Evolutionary conservation across 306 rosid genomes (phyloP).

Genomic region (Vachellia pachyceras): DNA sequence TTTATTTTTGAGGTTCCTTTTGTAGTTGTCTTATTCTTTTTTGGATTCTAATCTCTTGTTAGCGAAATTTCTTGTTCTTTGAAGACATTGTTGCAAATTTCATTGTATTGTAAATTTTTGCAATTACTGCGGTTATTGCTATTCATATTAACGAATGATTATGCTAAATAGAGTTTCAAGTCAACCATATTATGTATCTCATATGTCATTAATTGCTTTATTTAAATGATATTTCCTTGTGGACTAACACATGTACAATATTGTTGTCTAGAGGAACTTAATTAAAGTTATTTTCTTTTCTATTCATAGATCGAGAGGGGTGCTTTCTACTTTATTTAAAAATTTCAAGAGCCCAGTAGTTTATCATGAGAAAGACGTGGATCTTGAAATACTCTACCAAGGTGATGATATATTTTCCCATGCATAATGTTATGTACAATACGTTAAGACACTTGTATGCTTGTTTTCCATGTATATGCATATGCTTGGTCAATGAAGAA

Average conservation of each 20-base stretch:
- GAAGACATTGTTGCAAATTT: background rate
- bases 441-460: background rate
- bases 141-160: background rate
- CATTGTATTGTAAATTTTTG: background rate
- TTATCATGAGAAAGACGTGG: constrained; percentile 58
- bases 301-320: constrained; percentile 61
- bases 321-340: constrained; percentile 65
- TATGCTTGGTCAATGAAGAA: background rate
- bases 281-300: constrained; percentile 28
- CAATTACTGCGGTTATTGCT: background rate
- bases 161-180: background rate
- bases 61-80: background rate
- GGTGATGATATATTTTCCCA: constrained; percentile 56
- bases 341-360: constrained; percentile 60
- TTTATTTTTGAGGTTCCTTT: background rate
- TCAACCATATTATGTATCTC: background rate
- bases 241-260: background rate
- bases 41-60: background rate
- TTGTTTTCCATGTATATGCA: background rate
- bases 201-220: background rate
- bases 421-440: constrained; percentile 6
- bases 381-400: constrained; percentile 58
- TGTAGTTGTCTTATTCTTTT: background rate
- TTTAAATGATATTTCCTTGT: background rate
- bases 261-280: constrained; percentile 9